Base-by-base conservation (phyloP, 2,329 filamentous ascomycete genomes). In the Sarocladium brachiariae region DNA sequence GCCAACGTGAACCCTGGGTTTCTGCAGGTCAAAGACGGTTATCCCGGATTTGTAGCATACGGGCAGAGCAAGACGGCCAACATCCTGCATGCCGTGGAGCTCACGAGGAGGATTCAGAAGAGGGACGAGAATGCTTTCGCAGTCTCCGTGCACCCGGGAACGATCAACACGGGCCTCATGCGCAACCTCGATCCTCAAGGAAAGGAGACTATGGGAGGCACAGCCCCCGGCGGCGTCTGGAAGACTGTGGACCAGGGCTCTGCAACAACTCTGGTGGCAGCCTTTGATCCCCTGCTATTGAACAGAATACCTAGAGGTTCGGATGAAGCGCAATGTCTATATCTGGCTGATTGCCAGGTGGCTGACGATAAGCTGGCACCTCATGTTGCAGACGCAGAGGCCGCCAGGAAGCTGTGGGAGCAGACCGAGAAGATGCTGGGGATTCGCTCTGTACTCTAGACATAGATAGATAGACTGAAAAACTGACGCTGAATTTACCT, bases 61-160 rank as follows among this genome's bases (percentile, higher is more conserved):
- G 59, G 57, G 1, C 59, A 61, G 51, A 54, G 57, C 49, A 62
- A 62, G 54, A 57, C 58, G 6, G 59, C 59, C 23, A 62, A 60
- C 43, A 55, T 59, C 13, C 57, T 61, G 11, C 56, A 57, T 50
- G 53, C 58, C 7, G 27, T 54, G 2, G 48, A 45, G 30, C 49
- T 55, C 41, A 50, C 45, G 7, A 50, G 33, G 38, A 50, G 50
- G 14, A 39, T 54, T 8, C 13, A 31, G 30, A 18, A 49, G 45
- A 31, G 23, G 46, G 23, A 46, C 47, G 6, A 46, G 21, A 27
- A 52, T 39, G 19, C 51, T 5, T 31, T 47, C 5, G 43, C 43
- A 8, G 18, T 53, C 3, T 25, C 48, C 10, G 51, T 58, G 9
- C 56, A 58, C 19, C 55, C 56, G 2, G 56, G 55, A 6, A 47